These are phyloP conservation scores for Heritiera fomes DNA, from an alignment of 345 rosid genomes.

Conservation along the genomic window DNA sequence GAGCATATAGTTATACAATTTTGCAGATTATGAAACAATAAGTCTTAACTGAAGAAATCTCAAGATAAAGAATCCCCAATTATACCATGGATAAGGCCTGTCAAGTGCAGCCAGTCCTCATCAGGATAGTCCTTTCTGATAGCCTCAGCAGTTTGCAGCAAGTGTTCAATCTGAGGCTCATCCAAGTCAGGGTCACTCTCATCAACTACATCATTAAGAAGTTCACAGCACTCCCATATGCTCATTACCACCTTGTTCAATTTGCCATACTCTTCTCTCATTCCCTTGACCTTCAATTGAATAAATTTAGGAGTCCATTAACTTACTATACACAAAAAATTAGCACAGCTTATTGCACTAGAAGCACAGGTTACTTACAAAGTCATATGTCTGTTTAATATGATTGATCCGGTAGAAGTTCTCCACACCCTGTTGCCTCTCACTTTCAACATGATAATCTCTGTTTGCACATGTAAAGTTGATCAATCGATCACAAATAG, in stretches of 20 bases:
- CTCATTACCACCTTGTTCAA: constrained; percentile 55
- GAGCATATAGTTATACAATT: constrained; percentile 20
- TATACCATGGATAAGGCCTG: constrained; percentile 65
- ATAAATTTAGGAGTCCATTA: neutral
- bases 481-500: neutral
- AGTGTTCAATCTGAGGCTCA: constrained; percentile 65
- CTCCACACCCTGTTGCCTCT: constrained; percentile 72
- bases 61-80: constrained; percentile 56
- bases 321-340: neutral
- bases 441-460: constrained; percentile 72
- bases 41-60: constrained; percentile 23
- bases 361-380: constrained; percentile 40
- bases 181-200: constrained; percentile 79
- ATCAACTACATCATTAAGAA: constrained; percentile 62
- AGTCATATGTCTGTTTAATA: constrained; percentile 76
- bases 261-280: constrained; percentile 41
- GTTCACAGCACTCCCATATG: constrained; percentile 76
- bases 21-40: constrained; percentile 29
- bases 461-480: constrained; percentile 33
- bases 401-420: constrained; percentile 71
- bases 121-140: constrained; percentile 58
- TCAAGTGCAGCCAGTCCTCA: constrained; percentile 67
- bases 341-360: neutral
- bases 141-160: constrained; percentile 69
- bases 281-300: constrained; percentile 28